phyloP scores from a whole-genome alignment of 2,329 filamentous ascomycete genomes.

The Periconia sp. region DNA sequence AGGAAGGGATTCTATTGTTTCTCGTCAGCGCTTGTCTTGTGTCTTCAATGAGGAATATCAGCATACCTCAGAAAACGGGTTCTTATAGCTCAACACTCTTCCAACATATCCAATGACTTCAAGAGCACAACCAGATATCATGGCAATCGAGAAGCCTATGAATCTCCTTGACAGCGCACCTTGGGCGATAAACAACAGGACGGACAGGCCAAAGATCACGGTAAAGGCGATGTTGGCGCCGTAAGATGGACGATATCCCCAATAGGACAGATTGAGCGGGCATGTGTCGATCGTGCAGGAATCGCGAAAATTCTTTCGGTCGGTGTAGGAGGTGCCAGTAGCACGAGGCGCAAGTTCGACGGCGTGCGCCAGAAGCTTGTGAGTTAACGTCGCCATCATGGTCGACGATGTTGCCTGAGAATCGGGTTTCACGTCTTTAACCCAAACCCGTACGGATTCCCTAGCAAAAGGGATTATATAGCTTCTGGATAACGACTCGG shows the following conservation, averaged over 20 bases:
- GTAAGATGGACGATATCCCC: constrained; percentile 52
- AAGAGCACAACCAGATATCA: constrained; percentile 62
- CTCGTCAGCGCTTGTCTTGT: constrained; percentile 8
- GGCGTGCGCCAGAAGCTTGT: constrained; percentile 3
- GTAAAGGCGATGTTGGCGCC: constrained; percentile 50
- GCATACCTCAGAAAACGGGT: constrained; percentile 60
- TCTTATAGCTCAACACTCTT: constrained; percentile 61
- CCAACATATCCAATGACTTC: constrained; percentile 70
- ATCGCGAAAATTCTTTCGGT: constrained; percentile 23
- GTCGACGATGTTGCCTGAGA: no score
- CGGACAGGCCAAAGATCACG: constrained; percentile 51
- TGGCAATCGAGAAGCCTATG: constrained; percentile 53
- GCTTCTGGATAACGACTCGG: no score
- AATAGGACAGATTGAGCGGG: constrained; percentile 48
- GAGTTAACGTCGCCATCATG: constrained; percentile 3
- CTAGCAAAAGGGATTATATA: no score
- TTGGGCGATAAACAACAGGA: constrained; percentile 45
- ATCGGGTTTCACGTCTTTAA: no score
- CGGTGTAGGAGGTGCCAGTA: not conserved
- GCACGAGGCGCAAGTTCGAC: constrained; percentile 10
- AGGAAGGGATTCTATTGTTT: constrained; percentile 63
- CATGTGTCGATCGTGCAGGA: constrained; percentile 48
- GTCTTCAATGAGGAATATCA: not conserved
- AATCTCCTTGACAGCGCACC: constrained; percentile 46
- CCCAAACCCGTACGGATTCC: no score